These are phyloP conservation scores for Penicillium psychrosexuale DNA, from an alignment of 2,329 filamentous ascomycete species.

Conservation along the genomic window DNA sequence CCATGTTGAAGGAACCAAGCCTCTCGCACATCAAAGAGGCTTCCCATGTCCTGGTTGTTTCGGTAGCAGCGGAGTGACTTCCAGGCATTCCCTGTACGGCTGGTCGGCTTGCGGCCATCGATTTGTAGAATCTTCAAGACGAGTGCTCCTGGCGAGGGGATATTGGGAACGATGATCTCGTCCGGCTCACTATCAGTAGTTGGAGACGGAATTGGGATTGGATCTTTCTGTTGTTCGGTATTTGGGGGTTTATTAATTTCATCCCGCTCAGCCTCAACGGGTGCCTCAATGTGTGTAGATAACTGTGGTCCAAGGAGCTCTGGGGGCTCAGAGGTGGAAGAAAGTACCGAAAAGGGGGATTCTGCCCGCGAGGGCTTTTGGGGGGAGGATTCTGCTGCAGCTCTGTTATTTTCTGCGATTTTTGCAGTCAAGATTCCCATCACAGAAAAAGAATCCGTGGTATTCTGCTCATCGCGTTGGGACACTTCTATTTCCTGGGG, in stretches of 20 bases:
- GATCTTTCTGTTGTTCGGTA: neutral
- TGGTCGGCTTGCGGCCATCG: constrained; percentile 38
- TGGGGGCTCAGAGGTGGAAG: neutral
- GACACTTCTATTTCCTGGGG: neutral
- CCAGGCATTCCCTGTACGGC: constrained; percentile 42
- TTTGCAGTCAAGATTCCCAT: neutral
- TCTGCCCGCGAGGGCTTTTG: neutral
- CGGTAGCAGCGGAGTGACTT: constrained; percentile 44
- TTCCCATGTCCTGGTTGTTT: constrained; percentile 48
- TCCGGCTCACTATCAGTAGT: neutral
- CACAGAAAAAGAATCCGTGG: neutral
- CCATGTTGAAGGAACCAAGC: constrained; percentile 34
- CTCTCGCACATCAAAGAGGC: constrained; percentile 44
- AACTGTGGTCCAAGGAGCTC: too few relatives aligned
- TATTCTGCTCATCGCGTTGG: neutral
- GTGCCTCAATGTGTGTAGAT: neutral
- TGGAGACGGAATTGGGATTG: neutral
- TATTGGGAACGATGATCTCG: constrained; percentile 30
- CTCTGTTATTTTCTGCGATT: neutral
- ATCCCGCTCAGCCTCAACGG: neutral
- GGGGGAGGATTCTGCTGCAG: neutral
- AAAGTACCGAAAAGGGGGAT: neutral
- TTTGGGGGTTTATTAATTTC: neutral
- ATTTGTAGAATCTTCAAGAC: constrained; percentile 37
- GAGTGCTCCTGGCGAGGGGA: constrained; percentile 31